Evolutionary conservation across 2,329 filamentous ascomycete genomes (phyloP).

Genomic region (Colletotrichum sp.): DNA sequence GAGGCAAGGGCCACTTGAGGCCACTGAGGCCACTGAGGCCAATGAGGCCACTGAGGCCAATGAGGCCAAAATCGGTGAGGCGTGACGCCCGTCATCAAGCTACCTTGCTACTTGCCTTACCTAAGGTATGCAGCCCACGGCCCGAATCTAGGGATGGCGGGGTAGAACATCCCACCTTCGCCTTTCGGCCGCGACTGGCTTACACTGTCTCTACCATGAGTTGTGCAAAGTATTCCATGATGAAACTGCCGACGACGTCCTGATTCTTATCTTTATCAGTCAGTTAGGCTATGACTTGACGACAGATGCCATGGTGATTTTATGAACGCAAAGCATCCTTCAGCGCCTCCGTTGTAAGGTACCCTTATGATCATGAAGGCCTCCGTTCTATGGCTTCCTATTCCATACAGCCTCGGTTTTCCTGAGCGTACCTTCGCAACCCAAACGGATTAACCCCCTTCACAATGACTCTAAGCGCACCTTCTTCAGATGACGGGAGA

Average conservation of each 20-base stretch:
- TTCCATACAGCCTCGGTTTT: background rate
- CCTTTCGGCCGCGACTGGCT: background rate
- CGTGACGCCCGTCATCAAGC: background rate
- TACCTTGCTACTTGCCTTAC: background rate
- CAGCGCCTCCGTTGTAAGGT: background rate
- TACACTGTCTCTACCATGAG: background rate
- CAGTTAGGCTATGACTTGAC: background rate
- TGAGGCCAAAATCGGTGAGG: background rate
- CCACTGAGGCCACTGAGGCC: background rate
- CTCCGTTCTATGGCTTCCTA: background rate
- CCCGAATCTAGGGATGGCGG: background rate
- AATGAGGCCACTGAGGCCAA: background rate
- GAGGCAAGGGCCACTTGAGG: background rate
- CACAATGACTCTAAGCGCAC: background rate
- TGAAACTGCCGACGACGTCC: background rate
- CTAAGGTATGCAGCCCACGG: background rate
- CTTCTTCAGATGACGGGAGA: background rate
- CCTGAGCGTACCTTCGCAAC: background rate
- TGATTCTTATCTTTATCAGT: background rate
- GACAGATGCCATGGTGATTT: background rate
- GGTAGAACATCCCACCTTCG: background rate
- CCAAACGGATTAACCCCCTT: background rate
- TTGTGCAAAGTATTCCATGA: background rate
- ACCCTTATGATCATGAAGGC: background rate
- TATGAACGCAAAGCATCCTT: background rate